These are phyloP conservation scores for Lepidopterella palustris DNA, from an alignment of 495 filamentous ascomycete species.

Conservation along the genomic window DNA sequence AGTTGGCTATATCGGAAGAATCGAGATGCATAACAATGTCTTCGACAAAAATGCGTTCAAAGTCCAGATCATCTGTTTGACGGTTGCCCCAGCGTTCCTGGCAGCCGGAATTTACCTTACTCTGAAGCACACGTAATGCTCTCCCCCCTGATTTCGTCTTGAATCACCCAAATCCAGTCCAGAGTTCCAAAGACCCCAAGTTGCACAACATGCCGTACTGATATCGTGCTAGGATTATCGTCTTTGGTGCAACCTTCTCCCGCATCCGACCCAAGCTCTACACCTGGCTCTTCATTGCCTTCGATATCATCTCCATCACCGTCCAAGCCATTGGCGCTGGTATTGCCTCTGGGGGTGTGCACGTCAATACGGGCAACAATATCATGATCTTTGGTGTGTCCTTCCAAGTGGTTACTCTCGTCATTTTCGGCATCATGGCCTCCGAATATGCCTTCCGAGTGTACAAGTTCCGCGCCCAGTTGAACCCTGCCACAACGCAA, in stretches of 20 bases:
- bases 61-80: constrained; percentile 61
- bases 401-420: constrained; percentile 51
- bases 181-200: neutral
- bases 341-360: constrained; percentile 47
- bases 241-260: constrained; percentile 49
- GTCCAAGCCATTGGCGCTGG: constrained; percentile 61
- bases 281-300: constrained; percentile 62
- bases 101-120: constrained; percentile 62
- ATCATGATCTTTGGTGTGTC: constrained; percentile 67
- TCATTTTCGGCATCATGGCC: constrained; percentile 12
- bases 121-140: constrained; percentile 49
- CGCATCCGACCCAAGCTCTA: constrained; percentile 52
- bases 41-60: constrained; percentile 42
- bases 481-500: constrained; percentile 29
- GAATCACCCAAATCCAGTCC: neutral
- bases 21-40: constrained; percentile 33
- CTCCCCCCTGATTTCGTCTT: neutral
- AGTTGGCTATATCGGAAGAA: constrained; percentile 41
- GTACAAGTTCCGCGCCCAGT: constrained; percentile 13
- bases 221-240: constrained; percentile 39
- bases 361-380: constrained; percentile 47
- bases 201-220: too few relatives aligned
- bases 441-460: constrained; percentile 1
- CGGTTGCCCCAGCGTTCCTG: constrained; percentile 59
- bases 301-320: constrained; percentile 56